phyloP scores from a whole-genome alignment of 2,329 filamentous ascomycete species.

The Trichophyton mentagrophytes region DNA sequence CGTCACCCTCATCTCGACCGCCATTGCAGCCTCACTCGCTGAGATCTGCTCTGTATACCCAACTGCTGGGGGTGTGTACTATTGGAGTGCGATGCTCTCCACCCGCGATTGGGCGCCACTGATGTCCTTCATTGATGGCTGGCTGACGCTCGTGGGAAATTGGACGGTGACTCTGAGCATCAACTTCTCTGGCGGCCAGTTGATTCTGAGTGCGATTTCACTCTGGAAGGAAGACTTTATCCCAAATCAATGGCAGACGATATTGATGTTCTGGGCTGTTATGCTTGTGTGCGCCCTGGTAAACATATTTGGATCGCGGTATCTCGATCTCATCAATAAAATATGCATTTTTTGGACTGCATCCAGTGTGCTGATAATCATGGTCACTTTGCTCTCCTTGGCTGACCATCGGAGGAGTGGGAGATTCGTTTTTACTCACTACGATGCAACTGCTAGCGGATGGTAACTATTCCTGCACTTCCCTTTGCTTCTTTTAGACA shows the following conservation, averaged over 20 bases:
- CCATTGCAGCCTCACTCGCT: conserved; percentile 53
- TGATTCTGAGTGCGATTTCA: conserved; percentile 55
- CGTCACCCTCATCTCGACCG: conserved; percentile 50
- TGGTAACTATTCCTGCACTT: conserved; percentile 32
- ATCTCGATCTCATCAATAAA: conserved; percentile 57
- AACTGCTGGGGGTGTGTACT: conserved; percentile 57
- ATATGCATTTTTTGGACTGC: conserved; percentile 62
- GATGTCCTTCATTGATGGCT: conserved; percentile 57
- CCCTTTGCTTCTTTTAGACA: too few species aligned
- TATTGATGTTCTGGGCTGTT: conserved; percentile 59
- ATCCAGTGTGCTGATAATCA: conserved; percentile 53
- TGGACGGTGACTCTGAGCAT: conserved; percentile 57
- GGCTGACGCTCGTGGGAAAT: conserved; percentile 60
- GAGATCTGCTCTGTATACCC: conserved; percentile 59
- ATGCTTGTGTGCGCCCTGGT: conserved; percentile 52
- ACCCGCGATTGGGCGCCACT: conserved; percentile 54
- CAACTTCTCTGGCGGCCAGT: conserved; percentile 60
- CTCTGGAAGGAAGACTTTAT: conserved; percentile 58
- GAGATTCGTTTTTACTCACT: conserved; percentile 56
- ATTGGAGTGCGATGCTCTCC: conserved; percentile 56
- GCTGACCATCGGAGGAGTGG: conserved; percentile 43
- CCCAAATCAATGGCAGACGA: conserved; percentile 55
- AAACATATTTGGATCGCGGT: conserved; percentile 51
- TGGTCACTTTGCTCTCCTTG: conserved; percentile 51
- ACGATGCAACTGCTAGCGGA: conserved; percentile 51